Percentiles rank a stretch among this genome's conserved stretches.
Evolutionary conservation across 129 eudicot genomes (phyloP).

Genomic region (Flaveria robusta): DNA sequence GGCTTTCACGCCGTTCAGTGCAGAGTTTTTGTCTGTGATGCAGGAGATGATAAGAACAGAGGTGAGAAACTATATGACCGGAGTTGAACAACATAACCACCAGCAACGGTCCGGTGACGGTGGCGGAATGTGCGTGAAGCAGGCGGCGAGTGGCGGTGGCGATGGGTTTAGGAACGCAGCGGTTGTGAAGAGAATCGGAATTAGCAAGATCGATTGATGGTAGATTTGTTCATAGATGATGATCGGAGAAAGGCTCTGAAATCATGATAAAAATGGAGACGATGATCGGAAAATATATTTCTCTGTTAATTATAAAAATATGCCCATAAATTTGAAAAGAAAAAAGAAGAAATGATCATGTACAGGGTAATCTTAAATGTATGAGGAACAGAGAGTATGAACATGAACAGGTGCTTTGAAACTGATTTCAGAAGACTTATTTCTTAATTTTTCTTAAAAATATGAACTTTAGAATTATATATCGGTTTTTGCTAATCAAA

Average conservation of each 20-base stretch:
- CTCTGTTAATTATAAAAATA: slow-evolving; percentile 31
- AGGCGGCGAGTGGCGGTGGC: slow-evolving; percentile 39
- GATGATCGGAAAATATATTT: slow-evolving; percentile 35
- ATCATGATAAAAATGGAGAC: slow-evolving; percentile 8
- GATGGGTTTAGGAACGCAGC: slow-evolving; percentile 55
- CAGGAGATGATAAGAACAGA: slow-evolving; percentile 85
- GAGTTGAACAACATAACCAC: slow-evolving; percentile 43
- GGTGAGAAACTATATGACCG: slow-evolving; percentile 76
- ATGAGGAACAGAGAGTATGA: neutral
- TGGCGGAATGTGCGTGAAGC: slow-evolving; percentile 45
- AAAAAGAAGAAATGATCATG: slow-evolving; percentile 22
- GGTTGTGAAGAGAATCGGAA: slow-evolving; percentile 71
- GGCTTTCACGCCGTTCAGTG: slow-evolving; percentile 49
- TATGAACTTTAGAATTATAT: neutral
- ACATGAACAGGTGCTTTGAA: neutral
- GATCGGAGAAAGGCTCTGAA: slow-evolving; percentile 13
- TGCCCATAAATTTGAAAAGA: neutral
- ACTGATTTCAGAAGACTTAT: neutral
- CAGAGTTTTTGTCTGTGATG: slow-evolving; percentile 78
- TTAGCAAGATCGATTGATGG: slow-evolving; percentile 65
- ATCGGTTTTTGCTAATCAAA: too few relatives aligned
- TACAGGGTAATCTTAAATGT: slow-evolving; percentile 33
- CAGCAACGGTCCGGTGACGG: slow-evolving; percentile 29
- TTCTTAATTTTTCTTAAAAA: neutral
- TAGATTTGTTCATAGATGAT: slow-evolving; percentile 28